Conservation (phyloP, 2,329 filamentous ascomycete species). For the Fusarium humuli region DNA sequence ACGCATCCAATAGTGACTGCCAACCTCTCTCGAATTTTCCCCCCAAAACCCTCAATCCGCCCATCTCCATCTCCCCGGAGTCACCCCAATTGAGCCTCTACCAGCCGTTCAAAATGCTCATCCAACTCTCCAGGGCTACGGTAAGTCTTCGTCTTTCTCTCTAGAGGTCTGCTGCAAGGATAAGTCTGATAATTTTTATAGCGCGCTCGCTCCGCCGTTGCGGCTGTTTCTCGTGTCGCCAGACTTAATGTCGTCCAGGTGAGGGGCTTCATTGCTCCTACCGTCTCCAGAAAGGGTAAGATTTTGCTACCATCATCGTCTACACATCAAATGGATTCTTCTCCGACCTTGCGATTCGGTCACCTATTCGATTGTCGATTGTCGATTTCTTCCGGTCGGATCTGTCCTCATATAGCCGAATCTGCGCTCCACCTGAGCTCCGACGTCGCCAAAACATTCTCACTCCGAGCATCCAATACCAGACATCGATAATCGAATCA, state of each 20-base stretch:
- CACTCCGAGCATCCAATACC: slow-evolving; percentile 2
- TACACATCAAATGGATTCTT: not conserved
- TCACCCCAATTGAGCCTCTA: slow-evolving; percentile 61
- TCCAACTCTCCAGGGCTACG: slow-evolving; percentile 66
- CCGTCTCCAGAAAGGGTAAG: slow-evolving; percentile 72
- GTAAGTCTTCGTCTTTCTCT: slow-evolving; percentile 55
- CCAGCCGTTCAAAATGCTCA: slow-evolving; percentile 65
- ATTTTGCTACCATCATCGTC: slow-evolving; percentile 31
- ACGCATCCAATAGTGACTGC: slow-evolving; percentile 26
- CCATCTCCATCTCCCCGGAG: slow-evolving; percentile 48
- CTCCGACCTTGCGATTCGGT: slow-evolving; percentile 10
- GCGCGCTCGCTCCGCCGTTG: slow-evolving; percentile 64
- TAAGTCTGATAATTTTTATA: slow-evolving; percentile 50
- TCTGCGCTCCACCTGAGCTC: slow-evolving; percentile 46
- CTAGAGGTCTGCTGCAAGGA: not conserved
- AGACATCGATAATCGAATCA: not conserved
- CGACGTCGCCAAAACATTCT: slow-evolving; percentile 40
- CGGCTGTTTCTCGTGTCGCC: slow-evolving; percentile 61
- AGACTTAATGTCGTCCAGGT: slow-evolving; percentile 58
- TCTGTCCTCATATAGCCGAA: slow-evolving; percentile 44
- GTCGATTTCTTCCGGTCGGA: slow-evolving; percentile 35
- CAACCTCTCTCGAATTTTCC: slow-evolving; percentile 57
- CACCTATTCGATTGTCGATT: slow-evolving; percentile 17
- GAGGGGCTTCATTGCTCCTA: slow-evolving; percentile 70
- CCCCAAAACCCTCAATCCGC: slow-evolving; percentile 49